phyloP scores from a whole-genome alignment of 805 yeast genomes.

The Candida cerambycidarum region DNA sequence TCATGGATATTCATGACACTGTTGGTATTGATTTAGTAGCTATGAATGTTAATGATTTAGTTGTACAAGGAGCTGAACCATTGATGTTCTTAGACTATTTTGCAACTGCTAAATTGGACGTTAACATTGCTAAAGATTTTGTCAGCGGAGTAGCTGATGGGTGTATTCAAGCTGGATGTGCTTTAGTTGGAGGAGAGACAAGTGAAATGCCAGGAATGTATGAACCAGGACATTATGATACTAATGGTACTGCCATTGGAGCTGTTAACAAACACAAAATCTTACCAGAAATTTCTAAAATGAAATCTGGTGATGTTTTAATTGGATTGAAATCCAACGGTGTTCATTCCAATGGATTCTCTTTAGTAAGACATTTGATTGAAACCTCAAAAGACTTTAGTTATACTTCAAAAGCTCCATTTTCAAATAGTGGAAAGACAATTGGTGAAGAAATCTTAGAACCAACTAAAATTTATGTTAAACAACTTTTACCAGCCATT shows the following conservation, averaged over 20 bases:
- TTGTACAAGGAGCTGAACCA: conserved; percentile 99
- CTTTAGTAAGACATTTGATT: conserved; percentile 88
- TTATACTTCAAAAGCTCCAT: conserved; percentile 80
- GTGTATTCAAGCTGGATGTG: conserved; percentile 93
- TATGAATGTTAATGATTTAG: conserved; percentile 96
- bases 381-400: conserved; percentile 70
- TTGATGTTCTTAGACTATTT: conserved; percentile 92
- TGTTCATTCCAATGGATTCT: conserved; percentile 94
- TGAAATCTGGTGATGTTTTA: conserved; percentile 78
- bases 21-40: conserved; percentile 99
- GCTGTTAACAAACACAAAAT: conserved; percentile 79
- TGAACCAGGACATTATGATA: conserved; percentile 92
- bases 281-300: conserved; percentile 66
- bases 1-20: conserved; percentile 85
- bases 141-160: conserved; percentile 97
- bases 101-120: conserved; percentile 91
- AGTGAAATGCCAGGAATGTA: conserved; percentile 99
- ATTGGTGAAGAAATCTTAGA: conserved; percentile 83
- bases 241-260: conserved; percentile 98
- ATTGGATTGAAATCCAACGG: conserved; percentile 91
- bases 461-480: conserved; percentile 95
- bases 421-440: conserved; percentile 62
- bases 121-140: conserved; percentile 79
- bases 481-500: conserved; percentile 77
- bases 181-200: conserved; percentile 98